These are phyloP conservation scores for Hyphochytrium catenoides DNA, from an alignment of 352 stramenopile species.

Conservation along the genomic window DNA sequence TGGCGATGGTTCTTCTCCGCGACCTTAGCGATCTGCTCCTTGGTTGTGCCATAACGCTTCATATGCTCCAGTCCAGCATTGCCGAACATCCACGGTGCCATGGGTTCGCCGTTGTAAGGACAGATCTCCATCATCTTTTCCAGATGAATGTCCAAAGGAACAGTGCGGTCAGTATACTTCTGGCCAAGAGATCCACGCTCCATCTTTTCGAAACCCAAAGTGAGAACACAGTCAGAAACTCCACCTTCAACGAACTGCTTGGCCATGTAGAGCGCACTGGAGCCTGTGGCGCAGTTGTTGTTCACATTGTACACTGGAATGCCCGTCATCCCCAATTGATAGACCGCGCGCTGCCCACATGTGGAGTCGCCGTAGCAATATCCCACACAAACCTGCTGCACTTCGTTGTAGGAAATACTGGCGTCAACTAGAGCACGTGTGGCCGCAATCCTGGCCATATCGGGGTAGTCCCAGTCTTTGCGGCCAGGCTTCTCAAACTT, in stretches of 20 bases:
- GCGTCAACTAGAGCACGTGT: constrained; percentile 7
- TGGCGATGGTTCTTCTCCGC: constrained; percentile 8
- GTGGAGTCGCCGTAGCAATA: constrained; percentile 10
- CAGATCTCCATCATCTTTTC: constrained; percentile 8
- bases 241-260: constrained; percentile 8
- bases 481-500: constrained; percentile 5
- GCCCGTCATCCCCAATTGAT: constrained; percentile 5
- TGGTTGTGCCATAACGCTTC: constrained; percentile 7
- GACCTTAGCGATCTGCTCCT: constrained; percentile 8
- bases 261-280: constrained; percentile 7
- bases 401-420: constrained; percentile 3
- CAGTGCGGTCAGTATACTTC: constrained; percentile 7
- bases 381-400: constrained; percentile 4
- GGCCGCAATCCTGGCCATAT: constrained; percentile 5
- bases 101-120: constrained; percentile 4
- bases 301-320: constrained; percentile 9
- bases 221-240: constrained; percentile 6
- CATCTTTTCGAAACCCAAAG: constrained; percentile 9
- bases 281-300: constrained; percentile 9
- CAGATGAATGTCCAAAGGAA: constrained; percentile 9
- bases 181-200: constrained; percentile 7
- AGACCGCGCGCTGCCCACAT: constrained; percentile 8
- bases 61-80: constrained; percentile 8
- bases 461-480: constrained; percentile 7
- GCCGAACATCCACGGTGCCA: constrained; percentile 9